Base-by-base conservation (phyloP, 345 rosid genomes). In the Orychophragmus violaceus region DNA sequence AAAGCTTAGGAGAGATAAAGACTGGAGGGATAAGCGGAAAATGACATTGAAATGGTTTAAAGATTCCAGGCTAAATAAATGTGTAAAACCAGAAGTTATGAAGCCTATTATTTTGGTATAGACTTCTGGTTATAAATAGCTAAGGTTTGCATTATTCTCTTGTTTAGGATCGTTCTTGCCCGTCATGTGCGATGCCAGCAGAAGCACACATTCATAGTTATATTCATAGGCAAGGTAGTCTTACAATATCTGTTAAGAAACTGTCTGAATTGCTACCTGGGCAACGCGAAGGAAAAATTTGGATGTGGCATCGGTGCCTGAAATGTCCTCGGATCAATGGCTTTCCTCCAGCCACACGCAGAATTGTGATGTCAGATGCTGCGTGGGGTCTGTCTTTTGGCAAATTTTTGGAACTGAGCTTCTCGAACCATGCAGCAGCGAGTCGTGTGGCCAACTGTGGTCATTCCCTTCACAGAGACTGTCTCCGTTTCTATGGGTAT, bases 271-370 rank as follows among this genome's bases (percentile, higher is more conserved):
- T 75, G 75, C 77, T 94, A 66, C 91, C 85, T 52, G 97, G 99
- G 45, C 89, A 90, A 77, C 81, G 81, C 51, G 99, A 90, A 73
- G 97, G 95, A 62, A 94, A 87, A 76, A 90, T 94, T 68, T 94
- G 99, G 99, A 94, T 94, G 99, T 94, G 99, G 99, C 99, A 94
- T 67, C 78, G 99, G 74, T 94, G 99, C 76, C 82, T 90, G 68
- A 81, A 77, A 67, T 94, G 99, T 69, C 99, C 97, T 70, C 82
- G 97, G 60, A 74, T 49, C 57, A 77, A 70, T 77, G 93, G 96
- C 17, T 87, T 88, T 72, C 99, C 97, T 72, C 96, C 92, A 3
- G 96, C 97, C 62, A 94, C 99, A 51, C 82, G 85, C 37, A 87
- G 99, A 77, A 82, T 94, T 52, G 83, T 94, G 60, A 94, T 94